Base-by-base conservation (phyloP, 345 rosid species). In the Raphanus sativus region DNA sequence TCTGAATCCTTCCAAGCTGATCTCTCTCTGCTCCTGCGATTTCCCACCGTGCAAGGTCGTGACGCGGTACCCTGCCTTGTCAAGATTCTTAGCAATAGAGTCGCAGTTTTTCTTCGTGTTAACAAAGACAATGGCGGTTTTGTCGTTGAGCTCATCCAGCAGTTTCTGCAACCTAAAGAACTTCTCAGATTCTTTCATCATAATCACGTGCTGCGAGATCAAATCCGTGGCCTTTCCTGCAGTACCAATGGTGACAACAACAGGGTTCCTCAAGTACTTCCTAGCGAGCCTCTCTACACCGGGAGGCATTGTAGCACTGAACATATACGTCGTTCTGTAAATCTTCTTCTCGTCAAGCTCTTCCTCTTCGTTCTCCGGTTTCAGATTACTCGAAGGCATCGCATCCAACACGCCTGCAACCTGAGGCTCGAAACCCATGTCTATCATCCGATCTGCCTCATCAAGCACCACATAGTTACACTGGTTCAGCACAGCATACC, bases 381-480 rank as follows among this genome's bases (percentile, higher is more conserved):
- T 92, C 82, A 92, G 77, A 83, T 94, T 92, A 78, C 97, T 94
- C 0, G 99, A 92, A 3, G 98, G 98, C 98, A 92, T 90, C 2
- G 98, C 98, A 55, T 95, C 98, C 76, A 92, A 72, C 21, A 95
- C 98, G 2, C 91, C 98, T 56, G 90, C 79, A 48, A 94, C 98
- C 78, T 94, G 98, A 0, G 93, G 95, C 85, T 92, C 99, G 28
- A 90, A 92, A 80, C 96, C 97, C 98, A 90, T 88, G 82, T 94
- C 98, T 13, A 94, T 92, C 99, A 94, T 92, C 29, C 99, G 86
- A 83, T 92, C 98, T 70, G 99, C 99, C 82, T 94, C 99, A 78
- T 94, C 99, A 71, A 94, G 98, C 76, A 94, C 99, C 67, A 94
- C 97, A 70, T 94, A 92, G 63, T 90, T 92, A 64, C 99, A 94